Evolutionary conservation across 1,284 basidiomycete genomes (phyloP).

Genomic region (Boletus hoseneyae): DNA sequence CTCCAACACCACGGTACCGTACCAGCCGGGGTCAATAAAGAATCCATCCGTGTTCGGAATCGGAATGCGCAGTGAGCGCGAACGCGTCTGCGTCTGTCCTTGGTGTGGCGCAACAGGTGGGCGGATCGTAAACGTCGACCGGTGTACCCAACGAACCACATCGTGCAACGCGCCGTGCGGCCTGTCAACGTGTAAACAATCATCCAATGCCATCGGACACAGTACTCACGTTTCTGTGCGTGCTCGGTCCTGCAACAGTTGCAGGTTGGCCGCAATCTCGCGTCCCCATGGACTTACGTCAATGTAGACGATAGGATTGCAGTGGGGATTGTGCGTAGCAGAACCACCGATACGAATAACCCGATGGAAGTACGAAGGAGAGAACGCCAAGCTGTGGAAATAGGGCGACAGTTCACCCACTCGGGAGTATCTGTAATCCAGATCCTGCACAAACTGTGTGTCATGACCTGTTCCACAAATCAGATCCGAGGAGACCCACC

Average conservation of each 20-base stretch:
- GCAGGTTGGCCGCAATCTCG: constrained; percentile 67
- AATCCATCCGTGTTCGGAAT: constrained; percentile 50
- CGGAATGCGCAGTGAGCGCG: constrained; percentile 35
- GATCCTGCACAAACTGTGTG: constrained; percentile 47
- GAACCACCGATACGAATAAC: constrained; percentile 61
- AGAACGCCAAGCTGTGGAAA: constrained; percentile 69
- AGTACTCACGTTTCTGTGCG: constrained; percentile 70
- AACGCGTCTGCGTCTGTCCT: constrained; percentile 11
- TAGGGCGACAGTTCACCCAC: constrained; percentile 75
- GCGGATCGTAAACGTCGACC: constrained; percentile 66
- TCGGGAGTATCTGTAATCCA: constrained; percentile 74
- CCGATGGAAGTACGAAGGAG: constrained; percentile 81
- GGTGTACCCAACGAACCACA: constrained; percentile 78
- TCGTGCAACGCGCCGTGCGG: constrained; percentile 74
- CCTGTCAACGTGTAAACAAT: constrained; percentile 35
- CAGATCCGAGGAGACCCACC: constrained; percentile 37
- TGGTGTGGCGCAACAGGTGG: constrained; percentile 32
- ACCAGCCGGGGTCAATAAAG: constrained; percentile 74
- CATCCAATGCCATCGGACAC: not conserved
- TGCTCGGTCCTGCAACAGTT: constrained; percentile 73
- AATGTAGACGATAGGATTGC: constrained; percentile 70
- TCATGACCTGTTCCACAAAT: constrained; percentile 5
- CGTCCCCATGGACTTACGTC: constrained; percentile 73
- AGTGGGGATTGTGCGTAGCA: constrained; percentile 38
- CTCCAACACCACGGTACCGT: constrained; percentile 74